phyloP scores from a whole-genome alignment of 805 yeast genomes.

The Lipomyces yamadae region DNA sequence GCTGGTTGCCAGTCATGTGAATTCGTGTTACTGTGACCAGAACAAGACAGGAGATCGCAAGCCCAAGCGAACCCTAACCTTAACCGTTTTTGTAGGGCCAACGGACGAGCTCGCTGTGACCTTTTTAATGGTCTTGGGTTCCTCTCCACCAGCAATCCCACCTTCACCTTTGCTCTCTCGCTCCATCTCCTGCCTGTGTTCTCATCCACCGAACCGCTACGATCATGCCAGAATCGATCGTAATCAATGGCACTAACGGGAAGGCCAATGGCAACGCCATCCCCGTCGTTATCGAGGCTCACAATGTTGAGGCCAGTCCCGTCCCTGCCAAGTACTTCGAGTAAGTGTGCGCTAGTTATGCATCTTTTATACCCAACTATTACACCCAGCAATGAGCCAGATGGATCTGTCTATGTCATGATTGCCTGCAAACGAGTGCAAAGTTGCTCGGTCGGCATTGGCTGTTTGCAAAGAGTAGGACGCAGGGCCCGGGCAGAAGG shows the following conservation, averaged over 20 bases:
- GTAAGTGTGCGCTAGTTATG: conserved; percentile 26
- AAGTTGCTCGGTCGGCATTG: too few relatives aligned
- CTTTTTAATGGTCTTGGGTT: background rate
- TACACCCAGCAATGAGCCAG: too few relatives aligned
- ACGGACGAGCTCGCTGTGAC: too few relatives aligned
- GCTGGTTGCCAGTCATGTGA: too few relatives aligned
- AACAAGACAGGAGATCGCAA: background rate
- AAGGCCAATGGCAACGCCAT: conserved; percentile 2
- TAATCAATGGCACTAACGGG: background rate
- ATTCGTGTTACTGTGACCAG: background rate
- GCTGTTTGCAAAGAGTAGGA: too few relatives aligned
- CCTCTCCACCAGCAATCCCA: background rate
- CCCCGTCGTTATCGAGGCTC: conserved; percentile 41
- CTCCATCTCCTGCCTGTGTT: background rate
- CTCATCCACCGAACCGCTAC: background rate
- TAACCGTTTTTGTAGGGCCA: too few relatives aligned
- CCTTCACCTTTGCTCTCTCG: background rate
- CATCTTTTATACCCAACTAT: background rate
- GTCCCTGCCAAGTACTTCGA: conserved; percentile 42
- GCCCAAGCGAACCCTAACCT: background rate
- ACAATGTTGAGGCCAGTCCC: conserved; percentile 36
- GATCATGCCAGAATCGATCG: conserved; percentile 4
- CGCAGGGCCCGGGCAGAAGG: too few relatives aligned
- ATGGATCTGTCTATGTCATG: too few relatives aligned
- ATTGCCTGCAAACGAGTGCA: background rate